A percentile compares a stretch with the other conserved stretches of the same genome.
Conservation (phyloP, 139 green algal genomes). For the Monoraphidium neglectum region DNA sequence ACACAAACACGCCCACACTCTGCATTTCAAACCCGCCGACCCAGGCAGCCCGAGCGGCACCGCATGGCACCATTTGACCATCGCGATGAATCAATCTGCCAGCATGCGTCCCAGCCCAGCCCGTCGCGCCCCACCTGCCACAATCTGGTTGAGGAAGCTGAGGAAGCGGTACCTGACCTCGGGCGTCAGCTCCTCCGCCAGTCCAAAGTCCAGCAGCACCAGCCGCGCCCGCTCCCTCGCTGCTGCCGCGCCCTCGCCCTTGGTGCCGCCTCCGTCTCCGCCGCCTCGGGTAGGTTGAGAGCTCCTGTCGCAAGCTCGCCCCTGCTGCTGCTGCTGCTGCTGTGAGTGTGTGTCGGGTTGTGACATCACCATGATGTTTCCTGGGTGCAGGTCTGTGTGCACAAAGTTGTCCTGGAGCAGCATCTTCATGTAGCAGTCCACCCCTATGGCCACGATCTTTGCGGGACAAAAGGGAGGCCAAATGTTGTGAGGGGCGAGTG, state of each 20-base stretch:
- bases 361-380: constrained; percentile 71
- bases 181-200: constrained; percentile 82
- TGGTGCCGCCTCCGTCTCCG: no score
- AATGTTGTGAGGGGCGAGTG: neutral
- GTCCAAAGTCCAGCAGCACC: constrained; percentile 86
- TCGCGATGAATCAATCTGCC: neutral
- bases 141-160: constrained; percentile 82
- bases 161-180: constrained; percentile 84
- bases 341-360: neutral
- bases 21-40: neutral
- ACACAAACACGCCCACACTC: neutral
- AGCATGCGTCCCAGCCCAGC: neutral
- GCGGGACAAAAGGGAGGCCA: no score
- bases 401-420: constrained; percentile 92
- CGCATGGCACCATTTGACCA: neutral
- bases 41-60: neutral
- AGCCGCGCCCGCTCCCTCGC: constrained; percentile 47
- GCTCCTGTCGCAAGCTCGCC: no score
- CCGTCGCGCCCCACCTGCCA: constrained; percentile 24
- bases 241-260: neutral
- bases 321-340: constrained; percentile 34
- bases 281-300: no score
- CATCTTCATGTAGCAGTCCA: constrained; percentile 93
- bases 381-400: constrained; percentile 68
- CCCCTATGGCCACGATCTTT: constrained; percentile 74